phyloP scores from a whole-genome alignment of 345 rosid species.

The Murraya koenigii region DNA sequence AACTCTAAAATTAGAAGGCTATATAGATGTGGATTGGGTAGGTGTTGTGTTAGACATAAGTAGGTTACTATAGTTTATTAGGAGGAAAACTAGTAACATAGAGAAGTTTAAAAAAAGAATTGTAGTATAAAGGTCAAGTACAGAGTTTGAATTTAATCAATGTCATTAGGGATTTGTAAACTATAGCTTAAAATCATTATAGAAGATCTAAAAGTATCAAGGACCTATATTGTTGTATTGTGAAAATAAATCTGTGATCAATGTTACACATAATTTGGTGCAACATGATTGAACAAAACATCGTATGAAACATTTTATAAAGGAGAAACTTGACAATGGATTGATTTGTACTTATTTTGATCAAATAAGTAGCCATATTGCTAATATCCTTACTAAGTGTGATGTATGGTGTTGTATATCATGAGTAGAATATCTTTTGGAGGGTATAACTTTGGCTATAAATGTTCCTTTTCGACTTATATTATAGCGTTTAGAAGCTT shows the following conservation, averaged over 20 bases:
- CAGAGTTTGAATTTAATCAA: not conserved
- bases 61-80: not conserved
- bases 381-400: too few species aligned
- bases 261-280: too few species aligned
- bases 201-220: not conserved
- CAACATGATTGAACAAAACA: too few species aligned
- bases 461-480: too few species aligned
- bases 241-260: not conserved
- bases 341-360: too few species aligned
- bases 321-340: too few species aligned
- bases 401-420: too few species aligned
- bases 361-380: too few species aligned
- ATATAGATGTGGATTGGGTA: not conserved
- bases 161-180: not conserved
- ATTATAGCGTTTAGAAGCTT: too few species aligned
- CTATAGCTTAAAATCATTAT: not conserved
- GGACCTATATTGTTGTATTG: not conserved
- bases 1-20: not conserved
- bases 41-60: not conserved
- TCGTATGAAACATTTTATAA: too few species aligned
- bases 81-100: not conserved
- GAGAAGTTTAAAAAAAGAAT: not conserved
- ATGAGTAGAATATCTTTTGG: too few species aligned
- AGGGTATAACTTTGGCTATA: too few species aligned
- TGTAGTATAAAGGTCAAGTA: not conserved